Evolutionary conservation across 495 filamentous ascomycete species (phyloP), one percentile per base, ranked within the genome.

Genomic region (Penicillium parvum): DNA sequence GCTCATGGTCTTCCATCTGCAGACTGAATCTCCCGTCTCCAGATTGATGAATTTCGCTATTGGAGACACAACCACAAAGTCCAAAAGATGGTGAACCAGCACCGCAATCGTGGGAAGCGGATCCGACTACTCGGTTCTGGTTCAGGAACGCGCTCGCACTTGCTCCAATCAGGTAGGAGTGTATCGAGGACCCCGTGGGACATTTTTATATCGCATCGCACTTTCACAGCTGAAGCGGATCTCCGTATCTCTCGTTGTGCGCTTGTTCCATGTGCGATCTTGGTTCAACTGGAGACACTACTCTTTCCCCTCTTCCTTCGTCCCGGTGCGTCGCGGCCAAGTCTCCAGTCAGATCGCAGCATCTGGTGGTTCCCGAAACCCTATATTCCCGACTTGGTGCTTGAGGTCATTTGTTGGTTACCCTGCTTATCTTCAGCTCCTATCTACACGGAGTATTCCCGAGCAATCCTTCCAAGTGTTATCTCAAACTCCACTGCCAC

Each of bases 151-250:
- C 36, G 42, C 32, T 19, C 37, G 12, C 18, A 4, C 17, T 14
- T 32, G 33, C 25, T 22, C 57, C 52, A 53, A 56, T 60, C 37
- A 53, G 33, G n/a, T n/a, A n/a, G n/a, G n/a, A n/a, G n/a, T n/a
- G n/a, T n/a, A n/a, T n/a, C n/a, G n/a, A n/a, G n/a, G n/a, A n/a
- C n/a, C n/a, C n/a, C n/a, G n/a, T n/a, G n/a, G n/a, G n/a, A n/a
- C n/a, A n/a, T n/a, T n/a, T n/a, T n/a, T n/a, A n/a, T n/a, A n/a
- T n/a, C n/a, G n/a, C n/a, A n/a, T n/a, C n/a, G n/a, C n/a, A n/a
- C n/a, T n/a, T n/a, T n/a, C n/a, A n/a, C n/a, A 19, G 14, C 40
- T 42, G 20, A 42, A 22, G 23, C 40, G 40, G 40, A 34, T 2
- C 11, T 42, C 40, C 40, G 40, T 42, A 22, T 26, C 0, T 14